Base-by-base conservation (phyloP, 2,329 filamentous ascomycete genomes). In the Chaetomium globosum region DNA sequence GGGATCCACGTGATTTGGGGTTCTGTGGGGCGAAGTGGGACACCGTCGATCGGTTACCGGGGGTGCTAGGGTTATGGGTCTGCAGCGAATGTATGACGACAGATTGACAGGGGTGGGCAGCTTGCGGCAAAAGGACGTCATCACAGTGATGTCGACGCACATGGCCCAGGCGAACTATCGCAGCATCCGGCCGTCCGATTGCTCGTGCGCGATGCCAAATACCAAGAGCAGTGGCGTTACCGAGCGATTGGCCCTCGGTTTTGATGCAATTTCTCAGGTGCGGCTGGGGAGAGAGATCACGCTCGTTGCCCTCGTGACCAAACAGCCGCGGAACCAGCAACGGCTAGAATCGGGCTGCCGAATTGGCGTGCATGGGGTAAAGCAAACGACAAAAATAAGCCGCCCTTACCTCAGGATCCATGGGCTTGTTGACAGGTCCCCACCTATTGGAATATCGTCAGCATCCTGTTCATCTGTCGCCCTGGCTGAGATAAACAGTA, bases 341-440 rank as follows among this genome's bases (percentile, higher is more conserved):
- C 60, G 61, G 64, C 56, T 61, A 66, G 60, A 60, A 31, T 48
- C 56, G 64, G 60, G 56, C 51, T 53, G 57, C 26, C 30, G 19
- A 9, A 30, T 51, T 12, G 23, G 28, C 30, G 39, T 9, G 59
- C 30, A 62, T 65, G 61, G 58, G 13, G 23, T 30, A 10, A 39
- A 59, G 26, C n/a, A 64, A 62, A 33, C 28, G 60, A 63, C 56
- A 65, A 61, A 63, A 68, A 65, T 68, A 26, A 46, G 30, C 39
- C 21, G 12, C 19, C 82, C 91, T 88, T 89, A 98, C 95, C 80
- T 98, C 93, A 74, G 93, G 87, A 72, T 87, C 89, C 95, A 99
- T 99, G 77, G 94, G 91, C 87, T 98, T 98, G 86, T 99, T 99
- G 73, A 99, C 95, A 64, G 95, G 94, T 75, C 95, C 95, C 95